These are phyloP conservation scores for Globisporangium lucens DNA, from an alignment of 352 stramenopile genomes.

Conservation along the genomic window DNA sequence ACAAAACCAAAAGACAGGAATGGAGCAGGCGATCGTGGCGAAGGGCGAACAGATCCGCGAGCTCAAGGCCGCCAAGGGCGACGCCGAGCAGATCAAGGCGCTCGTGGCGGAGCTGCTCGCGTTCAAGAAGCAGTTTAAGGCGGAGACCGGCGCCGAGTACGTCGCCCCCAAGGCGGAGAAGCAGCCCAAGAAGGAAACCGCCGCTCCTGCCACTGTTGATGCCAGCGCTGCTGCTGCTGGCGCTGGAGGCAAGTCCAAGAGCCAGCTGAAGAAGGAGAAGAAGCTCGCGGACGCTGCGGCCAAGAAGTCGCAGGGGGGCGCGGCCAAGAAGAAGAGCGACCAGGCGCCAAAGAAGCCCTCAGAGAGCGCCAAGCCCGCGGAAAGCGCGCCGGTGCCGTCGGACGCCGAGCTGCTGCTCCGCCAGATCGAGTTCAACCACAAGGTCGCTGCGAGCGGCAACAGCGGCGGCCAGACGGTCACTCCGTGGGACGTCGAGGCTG, in stretches of 20 bases:
- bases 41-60: conserved; percentile 76
- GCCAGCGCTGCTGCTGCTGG: conserved; percentile 6
- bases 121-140: conserved; percentile 82
- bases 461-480: conserved; percentile 83
- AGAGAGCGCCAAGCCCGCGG: conserved; percentile 64
- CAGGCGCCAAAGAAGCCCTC: conserved; percentile 60
- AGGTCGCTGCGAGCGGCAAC: conserved; percentile 47
- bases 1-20: background rate
- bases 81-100: conserved; percentile 36
- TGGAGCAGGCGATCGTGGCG: conserved; percentile 55
- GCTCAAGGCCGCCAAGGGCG: conserved; percentile 78
- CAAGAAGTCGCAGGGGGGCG: conserved; percentile 29
- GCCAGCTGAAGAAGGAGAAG: conserved; percentile 87
- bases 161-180: conserved; percentile 37
- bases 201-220: conserved; percentile 1
- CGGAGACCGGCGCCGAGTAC: conserved; percentile 70
- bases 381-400: conserved; percentile 56
- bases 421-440: conserved; percentile 72
- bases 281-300: conserved; percentile 56
- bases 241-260: conserved; percentile 70
- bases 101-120: conserved; percentile 60
- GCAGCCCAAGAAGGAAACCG: conserved; percentile 31
- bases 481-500: conserved; percentile 93
- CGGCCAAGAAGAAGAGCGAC: conserved; percentile 30
- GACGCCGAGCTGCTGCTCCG: conserved; percentile 61